Percentiles rank a stretch among this genome's conserved stretches.
phyloP scores from a whole-genome alignment of 2,329 filamentous ascomycete genomes.

The Paracoccidioides lutzii region DNA sequence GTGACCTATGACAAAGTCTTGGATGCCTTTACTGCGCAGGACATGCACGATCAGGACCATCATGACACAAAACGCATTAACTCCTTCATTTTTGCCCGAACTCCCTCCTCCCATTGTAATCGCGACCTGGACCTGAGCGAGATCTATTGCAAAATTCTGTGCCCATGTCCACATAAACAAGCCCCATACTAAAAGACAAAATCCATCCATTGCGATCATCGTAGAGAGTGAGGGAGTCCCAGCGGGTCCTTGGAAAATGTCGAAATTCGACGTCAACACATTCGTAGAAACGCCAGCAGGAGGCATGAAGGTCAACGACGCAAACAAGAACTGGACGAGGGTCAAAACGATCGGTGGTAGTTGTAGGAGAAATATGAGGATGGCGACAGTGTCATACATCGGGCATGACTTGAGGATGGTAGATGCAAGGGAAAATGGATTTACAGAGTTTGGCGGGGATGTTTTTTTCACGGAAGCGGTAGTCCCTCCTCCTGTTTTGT shows the following conservation, averaged over 20 bases:
- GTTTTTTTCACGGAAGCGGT: constrained; percentile 18
- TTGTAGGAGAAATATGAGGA: constrained; percentile 89
- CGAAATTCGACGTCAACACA: constrained; percentile 64
- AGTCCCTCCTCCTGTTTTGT: constrained; percentile 10
- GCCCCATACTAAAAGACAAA: constrained; percentile 68
- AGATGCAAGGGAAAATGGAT: constrained; percentile 62
- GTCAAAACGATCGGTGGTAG: constrained; percentile 79
- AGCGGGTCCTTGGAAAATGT: constrained; percentile 78
- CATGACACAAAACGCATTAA: constrained; percentile 34
- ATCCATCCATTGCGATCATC: constrained; percentile 68
- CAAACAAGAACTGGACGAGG: constrained; percentile 82
- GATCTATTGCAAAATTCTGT: constrained; percentile 76
- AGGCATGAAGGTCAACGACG: constrained; percentile 82
- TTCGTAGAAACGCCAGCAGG: constrained; percentile 66
- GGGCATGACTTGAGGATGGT: constrained; percentile 85
- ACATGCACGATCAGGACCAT: constrained; percentile 35
- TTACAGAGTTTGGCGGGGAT: constrained; percentile 40
- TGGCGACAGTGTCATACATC: constrained; percentile 87
- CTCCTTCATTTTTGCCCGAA: constrained; percentile 34
- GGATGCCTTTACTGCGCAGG: constrained; percentile 33
- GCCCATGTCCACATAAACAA: constrained; percentile 76
- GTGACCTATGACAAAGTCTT: constrained; percentile 38
- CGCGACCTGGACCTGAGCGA: constrained; percentile 86
- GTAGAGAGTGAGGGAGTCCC: constrained; percentile 78
- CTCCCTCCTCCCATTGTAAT: constrained; percentile 75